phyloP scores from a whole-genome alignment of 345 rosid genomes.

The Gossypium arboreum region DNA sequence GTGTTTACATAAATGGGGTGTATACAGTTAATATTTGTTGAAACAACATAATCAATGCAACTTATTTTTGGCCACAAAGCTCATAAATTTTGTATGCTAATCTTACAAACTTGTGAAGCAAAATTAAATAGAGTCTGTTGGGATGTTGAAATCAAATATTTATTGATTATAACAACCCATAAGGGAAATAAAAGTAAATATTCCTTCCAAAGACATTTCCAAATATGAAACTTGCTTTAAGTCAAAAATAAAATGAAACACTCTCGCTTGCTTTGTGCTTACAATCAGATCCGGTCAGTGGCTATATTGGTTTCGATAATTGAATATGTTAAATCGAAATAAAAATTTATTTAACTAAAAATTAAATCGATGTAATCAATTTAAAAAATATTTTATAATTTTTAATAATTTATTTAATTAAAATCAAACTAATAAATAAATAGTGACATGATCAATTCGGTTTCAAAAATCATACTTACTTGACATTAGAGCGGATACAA shows the following conservation, averaged over 20 bases:
- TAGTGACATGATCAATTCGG: rapidly evolving
- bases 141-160: background rate
- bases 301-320: too few species aligned
- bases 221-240: background rate
- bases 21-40: background rate
- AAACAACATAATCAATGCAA: constrained; percentile 8
- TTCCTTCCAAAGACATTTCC: background rate
- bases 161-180: background rate
- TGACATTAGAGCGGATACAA: too few species aligned
- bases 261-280: too few species aligned
- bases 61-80: background rate
- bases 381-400: too few species aligned
- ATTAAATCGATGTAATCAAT: too few species aligned
- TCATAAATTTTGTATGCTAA: background rate
- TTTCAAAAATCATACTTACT: too few species aligned
- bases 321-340: too few species aligned
- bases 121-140: constrained; percentile 5
- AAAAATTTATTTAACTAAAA: too few species aligned
- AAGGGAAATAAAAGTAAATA: background rate
- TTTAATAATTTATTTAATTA: too few species aligned
- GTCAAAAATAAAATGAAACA: too few species aligned
- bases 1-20: background rate
- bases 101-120: background rate
- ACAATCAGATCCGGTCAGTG: too few species aligned
- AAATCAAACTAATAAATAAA: too few species aligned